Percentiles rank a stretch among this genome's conserved stretches.
Conservation (phyloP, 1,284 basidiomycete species). For the Phylloporus sp. region DNA sequence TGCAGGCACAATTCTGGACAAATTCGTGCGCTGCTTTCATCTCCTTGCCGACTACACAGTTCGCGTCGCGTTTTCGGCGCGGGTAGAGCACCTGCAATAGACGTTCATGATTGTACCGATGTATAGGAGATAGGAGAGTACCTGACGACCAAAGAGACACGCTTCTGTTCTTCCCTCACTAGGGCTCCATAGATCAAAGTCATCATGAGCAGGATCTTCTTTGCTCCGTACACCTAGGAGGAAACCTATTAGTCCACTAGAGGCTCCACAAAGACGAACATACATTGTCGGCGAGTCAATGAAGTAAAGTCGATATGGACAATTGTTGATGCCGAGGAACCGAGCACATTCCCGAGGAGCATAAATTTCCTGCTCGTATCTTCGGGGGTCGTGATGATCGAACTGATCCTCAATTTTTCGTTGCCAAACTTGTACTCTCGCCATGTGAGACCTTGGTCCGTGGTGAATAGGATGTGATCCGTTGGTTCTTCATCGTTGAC, state of each 20-base stretch:
- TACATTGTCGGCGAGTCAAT: slow-evolving; percentile 78
- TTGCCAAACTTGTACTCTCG: slow-evolving; percentile 83
- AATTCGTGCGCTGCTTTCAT: slow-evolving; percentile 56
- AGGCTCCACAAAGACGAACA: slow-evolving; percentile 31
- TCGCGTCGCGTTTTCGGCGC: slow-evolving; percentile 77
- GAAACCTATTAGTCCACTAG: slow-evolving; percentile 1
- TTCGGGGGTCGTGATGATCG: slow-evolving; percentile 87
- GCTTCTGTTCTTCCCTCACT: slow-evolving; percentile 84
- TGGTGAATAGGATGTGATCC: slow-evolving; percentile 87
- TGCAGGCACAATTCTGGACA: slow-evolving; percentile 77
- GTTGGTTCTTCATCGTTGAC: slow-evolving; percentile 95
- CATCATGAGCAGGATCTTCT: slow-evolving; percentile 79
- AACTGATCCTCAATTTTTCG: slow-evolving; percentile 74
- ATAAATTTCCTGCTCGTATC: slow-evolving; percentile 94
- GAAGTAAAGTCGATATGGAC: slow-evolving; percentile 91
- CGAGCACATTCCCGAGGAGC: slow-evolving; percentile 72
- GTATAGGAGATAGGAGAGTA: slow-evolving; percentile 29
- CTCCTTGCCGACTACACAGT: slow-evolving; percentile 83
- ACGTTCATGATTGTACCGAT: slow-evolving; percentile 4
- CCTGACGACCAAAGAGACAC: slow-evolving; percentile 83
- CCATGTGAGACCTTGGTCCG: slow-evolving; percentile 90
- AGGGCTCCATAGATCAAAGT: slow-evolving; percentile 96
- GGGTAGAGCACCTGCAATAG: slow-evolving; percentile 78
- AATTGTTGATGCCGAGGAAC: slow-evolving; percentile 58
- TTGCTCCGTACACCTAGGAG: slow-evolving; percentile 65